These are phyloP conservation scores for Monosporozyma unispora DNA, from an alignment of 805 yeast genomes.

Conservation along the genomic window DNA sequence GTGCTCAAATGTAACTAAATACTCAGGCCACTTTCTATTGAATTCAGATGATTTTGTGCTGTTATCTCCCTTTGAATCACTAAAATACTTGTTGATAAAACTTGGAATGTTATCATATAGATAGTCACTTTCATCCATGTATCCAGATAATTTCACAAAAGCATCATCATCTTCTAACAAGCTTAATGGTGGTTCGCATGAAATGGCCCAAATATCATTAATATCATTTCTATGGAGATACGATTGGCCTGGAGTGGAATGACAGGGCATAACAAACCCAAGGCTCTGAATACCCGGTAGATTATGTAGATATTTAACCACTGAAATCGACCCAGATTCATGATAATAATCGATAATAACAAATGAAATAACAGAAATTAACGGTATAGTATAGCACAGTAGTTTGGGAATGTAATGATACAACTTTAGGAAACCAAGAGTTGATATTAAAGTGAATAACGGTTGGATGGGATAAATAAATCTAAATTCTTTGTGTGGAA, in stretches of 20 bases:
- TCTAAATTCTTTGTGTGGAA: slow-evolving; percentile 84
- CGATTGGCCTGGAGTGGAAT: slow-evolving; percentile 93
- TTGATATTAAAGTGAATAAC: slow-evolving; percentile 44
- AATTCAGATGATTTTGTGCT: slow-evolving; percentile 19
- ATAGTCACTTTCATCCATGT: slow-evolving; percentile 80
- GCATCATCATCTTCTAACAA: slow-evolving; percentile 27
- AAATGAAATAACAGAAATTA: slow-evolving; percentile 14
- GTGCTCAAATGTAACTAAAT: slow-evolving; percentile 62
- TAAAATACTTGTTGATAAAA: slow-evolving; percentile 51
- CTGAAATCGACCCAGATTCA: slow-evolving; percentile 78
- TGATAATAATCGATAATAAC: slow-evolving; percentile 54
- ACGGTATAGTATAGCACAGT: slow-evolving; percentile 15
- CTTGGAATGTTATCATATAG: slow-evolving; percentile 58
- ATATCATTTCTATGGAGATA: slow-evolving; percentile 55
- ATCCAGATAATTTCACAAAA: slow-evolving; percentile 32
- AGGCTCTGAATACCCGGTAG: slow-evolving; percentile 37
- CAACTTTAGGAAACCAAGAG: slow-evolving; percentile 29
- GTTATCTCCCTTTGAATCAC: slow-evolving; percentile 28
- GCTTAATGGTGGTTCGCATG: slow-evolving; percentile 83
- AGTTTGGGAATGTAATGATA: not conserved
- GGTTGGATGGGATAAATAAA: slow-evolving; percentile 85
- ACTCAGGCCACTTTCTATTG: slow-evolving; percentile 57
- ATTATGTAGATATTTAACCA: slow-evolving; percentile 45
- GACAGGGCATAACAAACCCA: slow-evolving; percentile 92
- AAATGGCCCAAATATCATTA: slow-evolving; percentile 58